These are phyloP conservation scores for Solanum chaucha DNA, from an alignment of 257 asterid genomes.

Conservation along the genomic window DNA sequence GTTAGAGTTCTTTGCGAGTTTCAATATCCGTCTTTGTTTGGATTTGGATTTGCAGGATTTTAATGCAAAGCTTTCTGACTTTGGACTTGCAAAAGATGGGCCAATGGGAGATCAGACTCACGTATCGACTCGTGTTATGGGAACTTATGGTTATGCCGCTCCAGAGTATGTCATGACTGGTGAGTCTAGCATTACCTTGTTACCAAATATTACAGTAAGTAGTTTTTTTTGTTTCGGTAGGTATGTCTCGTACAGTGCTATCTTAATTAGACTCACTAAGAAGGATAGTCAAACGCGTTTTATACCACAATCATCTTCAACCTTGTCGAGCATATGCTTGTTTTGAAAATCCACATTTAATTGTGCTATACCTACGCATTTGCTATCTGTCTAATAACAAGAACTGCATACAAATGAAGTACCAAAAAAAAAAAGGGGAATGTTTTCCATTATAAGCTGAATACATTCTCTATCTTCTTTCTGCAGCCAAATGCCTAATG, in stretches of 20 bases:
- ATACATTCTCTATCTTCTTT: not conserved
- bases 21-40: not conserved
- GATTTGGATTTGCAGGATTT: constrained; percentile 45
- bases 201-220: not conserved
- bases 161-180: constrained; percentile 99
- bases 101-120: constrained; percentile 98
- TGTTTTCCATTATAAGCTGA: not conserved
- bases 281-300: not conserved
- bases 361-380: not conserved
- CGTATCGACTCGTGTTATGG: constrained; percentile 94
- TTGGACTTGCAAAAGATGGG: constrained; percentile 89
- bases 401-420: not conserved
- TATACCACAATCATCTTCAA: not conserved
- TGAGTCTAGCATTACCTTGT: constrained; percentile 19
- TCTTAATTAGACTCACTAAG: not conserved
- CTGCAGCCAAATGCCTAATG: not conserved
- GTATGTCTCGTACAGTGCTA: not conserved
- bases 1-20: not conserved
- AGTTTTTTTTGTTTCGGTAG: not conserved
- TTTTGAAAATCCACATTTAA: not conserved
- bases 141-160: constrained; percentile 95
- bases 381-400: not conserved
- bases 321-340: not conserved
- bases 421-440: not conserved
- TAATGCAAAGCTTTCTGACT: constrained; percentile 91